Percentiles rank a stretch among this genome's conserved stretches.
Evolutionary conservation across 768 basidiomycete species (phyloP).

Genomic region (Lactarius hengduanensis): DNA sequence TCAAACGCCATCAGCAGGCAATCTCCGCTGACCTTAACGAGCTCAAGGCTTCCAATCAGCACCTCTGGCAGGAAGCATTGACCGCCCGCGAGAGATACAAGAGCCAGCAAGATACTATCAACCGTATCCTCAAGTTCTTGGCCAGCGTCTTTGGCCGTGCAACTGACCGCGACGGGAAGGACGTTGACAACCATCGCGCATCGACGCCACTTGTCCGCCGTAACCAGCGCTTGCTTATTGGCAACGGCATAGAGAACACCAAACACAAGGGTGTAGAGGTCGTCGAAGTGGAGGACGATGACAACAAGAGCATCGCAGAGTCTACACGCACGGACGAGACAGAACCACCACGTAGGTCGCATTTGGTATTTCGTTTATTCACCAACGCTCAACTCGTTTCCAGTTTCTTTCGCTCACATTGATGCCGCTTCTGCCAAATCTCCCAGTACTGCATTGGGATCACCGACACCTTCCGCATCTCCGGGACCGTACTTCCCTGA

Average conservation of each 20-base stretch:
- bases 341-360: constrained; percentile 1
- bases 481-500: constrained; percentile 16
- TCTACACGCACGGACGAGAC: constrained; percentile 16
- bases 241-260: constrained; percentile 41
- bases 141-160: constrained; percentile 82
- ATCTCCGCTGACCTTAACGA: constrained; percentile 88
- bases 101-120: constrained; percentile 95
- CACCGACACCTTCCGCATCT: background rate
- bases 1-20: constrained; percentile 90
- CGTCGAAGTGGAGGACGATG: constrained; percentile 44
- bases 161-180: constrained; percentile 39
- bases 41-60: constrained; percentile 81
- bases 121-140: constrained; percentile 91
- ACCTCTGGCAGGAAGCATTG: constrained; percentile 91
- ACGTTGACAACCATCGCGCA: constrained; percentile 36
- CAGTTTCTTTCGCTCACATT: constrained; percentile 26
- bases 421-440: constrained; percentile 23
- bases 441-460: constrained; percentile 6
- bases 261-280: constrained; percentile 40
- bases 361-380: constrained; percentile 8
- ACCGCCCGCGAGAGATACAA: constrained; percentile 75
- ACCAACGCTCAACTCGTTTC: background rate
- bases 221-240: constrained; percentile 67
- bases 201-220: constrained; percentile 46
- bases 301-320: constrained; percentile 33